A percentile compares a stretch with the other conserved stretches of the same genome.
phyloP scores from a whole-genome alignment of 331 rosid species.

The Spiraea crenata region DNA sequence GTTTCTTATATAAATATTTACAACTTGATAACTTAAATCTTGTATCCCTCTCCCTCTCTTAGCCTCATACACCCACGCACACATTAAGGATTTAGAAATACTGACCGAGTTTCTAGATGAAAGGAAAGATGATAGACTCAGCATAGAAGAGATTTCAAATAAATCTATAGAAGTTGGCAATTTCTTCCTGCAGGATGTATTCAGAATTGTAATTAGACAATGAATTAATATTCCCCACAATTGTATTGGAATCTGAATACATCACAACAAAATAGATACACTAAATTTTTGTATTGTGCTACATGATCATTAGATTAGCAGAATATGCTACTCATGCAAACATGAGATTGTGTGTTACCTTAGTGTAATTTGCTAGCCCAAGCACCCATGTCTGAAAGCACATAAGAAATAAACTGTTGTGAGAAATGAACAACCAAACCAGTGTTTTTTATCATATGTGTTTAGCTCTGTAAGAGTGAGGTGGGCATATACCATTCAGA shows the following conservation, averaged over 20 bases:
- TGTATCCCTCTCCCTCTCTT: neutral
- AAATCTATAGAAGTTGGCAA: constrained; percentile 73
- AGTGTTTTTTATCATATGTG: neutral
- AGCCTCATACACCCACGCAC: neutral
- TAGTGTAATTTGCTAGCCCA: constrained; percentile 75
- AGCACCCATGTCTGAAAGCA: constrained; percentile 58
- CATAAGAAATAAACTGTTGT: constrained; percentile 1
- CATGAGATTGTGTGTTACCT: constrained; percentile 46
- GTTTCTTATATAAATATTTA: constrained; percentile 3
- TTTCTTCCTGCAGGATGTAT: constrained; percentile 74
- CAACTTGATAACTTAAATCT: neutral
- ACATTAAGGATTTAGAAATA: constrained; percentile 4
- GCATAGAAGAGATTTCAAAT: constrained; percentile 94
- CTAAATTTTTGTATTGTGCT: neutral
- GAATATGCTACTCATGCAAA: neutral
- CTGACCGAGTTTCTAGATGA: constrained; percentile 45
- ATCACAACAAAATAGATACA: neutral
- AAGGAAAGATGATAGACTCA: constrained; percentile 83
- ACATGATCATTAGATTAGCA: neutral
- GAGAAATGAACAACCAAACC: neutral
- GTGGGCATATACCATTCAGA: neutral
- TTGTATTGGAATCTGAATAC: neutral
- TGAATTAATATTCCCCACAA: neutral
- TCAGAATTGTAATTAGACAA: constrained; percentile 23
- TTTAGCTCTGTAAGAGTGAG: neutral